Conservation (phyloP, 768 basidiomycete genomes). For the Pleurotus salmoneostramineus region DNA sequence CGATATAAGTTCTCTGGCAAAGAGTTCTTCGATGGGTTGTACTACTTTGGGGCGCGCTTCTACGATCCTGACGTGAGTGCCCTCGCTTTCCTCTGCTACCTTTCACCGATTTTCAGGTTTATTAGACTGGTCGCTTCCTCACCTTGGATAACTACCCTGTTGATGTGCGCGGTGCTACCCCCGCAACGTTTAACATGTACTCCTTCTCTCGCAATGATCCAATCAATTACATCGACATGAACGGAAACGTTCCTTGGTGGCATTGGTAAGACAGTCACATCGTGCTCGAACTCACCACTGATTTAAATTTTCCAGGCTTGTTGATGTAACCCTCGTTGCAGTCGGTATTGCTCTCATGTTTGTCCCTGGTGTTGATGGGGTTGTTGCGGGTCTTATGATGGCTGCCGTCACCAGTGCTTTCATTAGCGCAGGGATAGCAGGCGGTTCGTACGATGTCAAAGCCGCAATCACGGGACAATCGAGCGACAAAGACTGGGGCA, state of each 20-base stretch:
- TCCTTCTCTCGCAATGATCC: constrained; percentile 7
- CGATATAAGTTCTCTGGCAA: constrained; percentile 6
- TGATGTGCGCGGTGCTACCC: not conserved
- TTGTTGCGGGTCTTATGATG: not conserved
- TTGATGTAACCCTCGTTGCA: not conserved
- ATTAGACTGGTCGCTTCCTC: not conserved
- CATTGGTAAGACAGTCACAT: constrained; percentile 1
- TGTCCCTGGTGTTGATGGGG: constrained; percentile 1
- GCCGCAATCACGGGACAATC: not conserved
- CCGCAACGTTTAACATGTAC: constrained; percentile 9
- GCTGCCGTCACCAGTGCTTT: not conserved
- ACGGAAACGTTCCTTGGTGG: constrained; percentile 9
- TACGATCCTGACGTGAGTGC: constrained; percentile 2
- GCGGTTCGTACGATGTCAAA: not conserved
- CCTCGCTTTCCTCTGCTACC: not conserved
- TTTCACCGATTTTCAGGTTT: not conserved
- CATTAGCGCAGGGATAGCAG: not conserved
- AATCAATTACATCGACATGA: constrained; percentile 5
- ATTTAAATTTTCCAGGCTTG: not conserved
- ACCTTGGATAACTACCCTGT: constrained; percentile 3
- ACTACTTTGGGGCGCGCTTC: constrained; percentile 5
- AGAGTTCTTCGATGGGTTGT: constrained; percentile 1
- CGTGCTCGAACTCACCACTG: not conserved
- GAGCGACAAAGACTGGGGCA: constrained; percentile 7
- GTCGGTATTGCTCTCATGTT: not conserved